Evolutionary conservation across 768 basidiomycete genomes (phyloP).

Genomic region (Termitomyces sp.): DNA sequence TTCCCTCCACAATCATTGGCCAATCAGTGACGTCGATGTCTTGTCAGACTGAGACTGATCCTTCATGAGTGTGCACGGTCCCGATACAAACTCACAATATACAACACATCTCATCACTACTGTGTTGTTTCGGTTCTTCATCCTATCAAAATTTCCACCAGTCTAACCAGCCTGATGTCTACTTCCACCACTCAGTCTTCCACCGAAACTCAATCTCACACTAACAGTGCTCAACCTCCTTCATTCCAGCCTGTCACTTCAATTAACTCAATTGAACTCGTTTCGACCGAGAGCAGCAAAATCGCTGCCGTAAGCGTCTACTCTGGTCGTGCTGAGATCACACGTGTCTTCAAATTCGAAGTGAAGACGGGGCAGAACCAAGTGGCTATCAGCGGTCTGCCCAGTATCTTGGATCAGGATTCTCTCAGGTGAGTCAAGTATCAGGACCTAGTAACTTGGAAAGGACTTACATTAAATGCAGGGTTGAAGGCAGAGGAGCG

Average conservation of each 20-base stretch:
- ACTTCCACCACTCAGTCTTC: background rate
- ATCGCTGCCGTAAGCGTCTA: constrained; percentile 34
- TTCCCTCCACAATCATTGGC: too few relatives aligned
- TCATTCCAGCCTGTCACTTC: constrained; percentile 1
- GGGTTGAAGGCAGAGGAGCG: constrained; percentile 32
- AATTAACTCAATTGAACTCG: constrained; percentile 22
- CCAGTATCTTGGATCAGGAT: constrained; percentile 26
- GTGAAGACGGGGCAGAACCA: constrained; percentile 32
- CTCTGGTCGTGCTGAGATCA: constrained; percentile 33
- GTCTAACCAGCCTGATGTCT: background rate
- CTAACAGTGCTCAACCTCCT: background rate
- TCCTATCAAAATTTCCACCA: too few relatives aligned
- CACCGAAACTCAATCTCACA: background rate
- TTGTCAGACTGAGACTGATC: too few relatives aligned
- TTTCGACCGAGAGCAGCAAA: constrained; percentile 26
- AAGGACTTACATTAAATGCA: constrained; percentile 5
- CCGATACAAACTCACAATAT: too few relatives aligned
- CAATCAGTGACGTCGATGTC: too few relatives aligned
- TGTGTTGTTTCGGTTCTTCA: too few relatives aligned
- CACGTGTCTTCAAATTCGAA: constrained; percentile 27
- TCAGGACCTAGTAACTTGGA: background rate
- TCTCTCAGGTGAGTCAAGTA: constrained; percentile 27
- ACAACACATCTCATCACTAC: too few relatives aligned
- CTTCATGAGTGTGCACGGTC: too few relatives aligned
- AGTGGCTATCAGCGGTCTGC: constrained; percentile 30